Evolutionary conservation across 768 basidiomycete species (phyloP).

Genomic region (Pisolithus marmoratus): DNA sequence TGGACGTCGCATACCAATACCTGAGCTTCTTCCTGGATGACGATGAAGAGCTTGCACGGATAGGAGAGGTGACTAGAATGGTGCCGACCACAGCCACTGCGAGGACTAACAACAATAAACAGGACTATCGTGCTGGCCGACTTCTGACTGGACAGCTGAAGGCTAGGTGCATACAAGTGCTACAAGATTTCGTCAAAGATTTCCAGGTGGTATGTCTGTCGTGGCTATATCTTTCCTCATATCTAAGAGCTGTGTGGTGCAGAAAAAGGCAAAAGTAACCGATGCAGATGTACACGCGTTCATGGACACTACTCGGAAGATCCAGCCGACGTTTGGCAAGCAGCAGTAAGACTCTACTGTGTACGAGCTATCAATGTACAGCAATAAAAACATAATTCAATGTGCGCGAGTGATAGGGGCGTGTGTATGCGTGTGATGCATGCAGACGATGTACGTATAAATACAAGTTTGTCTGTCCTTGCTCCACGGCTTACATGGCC

Average conservation of each 20-base stretch:
- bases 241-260: constrained; percentile 1
- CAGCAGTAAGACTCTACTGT: constrained; percentile 2
- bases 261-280: constrained; percentile 78
- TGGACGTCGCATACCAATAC: constrained; percentile 95
- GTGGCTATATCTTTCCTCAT: background rate
- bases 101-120: constrained; percentile 2
- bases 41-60: constrained; percentile 74
- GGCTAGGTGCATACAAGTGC: constrained; percentile 71
- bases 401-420: background rate
- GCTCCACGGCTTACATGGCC: constrained; percentile 11
- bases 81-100: background rate
- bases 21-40: constrained; percentile 93
- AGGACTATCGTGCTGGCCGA: constrained; percentile 91
- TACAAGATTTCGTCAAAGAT: constrained; percentile 76
- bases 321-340: constrained; percentile 52
- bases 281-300: constrained; percentile 69
- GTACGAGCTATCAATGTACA: constrained; percentile 2
- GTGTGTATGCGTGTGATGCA: background rate
- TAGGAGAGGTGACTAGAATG: constrained; percentile 56
- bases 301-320: constrained; percentile 78
- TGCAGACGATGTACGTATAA: constrained; percentile 2
- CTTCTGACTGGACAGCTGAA: constrained; percentile 91
- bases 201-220: constrained; percentile 69
- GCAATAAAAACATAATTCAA: background rate
- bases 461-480: constrained; percentile 2